Evolutionary conservation across 2,329 filamentous ascomycete species (phyloP), one percentile per base, ranked within the genome.

Genomic region (Fusarium chlamydosporum): DNA sequence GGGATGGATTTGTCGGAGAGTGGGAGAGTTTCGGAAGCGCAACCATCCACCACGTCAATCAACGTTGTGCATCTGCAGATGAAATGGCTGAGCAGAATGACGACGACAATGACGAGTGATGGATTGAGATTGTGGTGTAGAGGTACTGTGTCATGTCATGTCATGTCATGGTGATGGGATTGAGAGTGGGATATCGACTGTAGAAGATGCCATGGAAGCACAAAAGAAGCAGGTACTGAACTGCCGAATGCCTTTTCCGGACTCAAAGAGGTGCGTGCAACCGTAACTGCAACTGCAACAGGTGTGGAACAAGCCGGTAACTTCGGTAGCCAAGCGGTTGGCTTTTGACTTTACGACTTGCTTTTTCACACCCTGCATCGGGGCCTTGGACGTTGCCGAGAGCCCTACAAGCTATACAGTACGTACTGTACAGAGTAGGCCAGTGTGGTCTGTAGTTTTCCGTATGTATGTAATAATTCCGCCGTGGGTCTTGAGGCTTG

Each of bases 181-280:
- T 29, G 37, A 23, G 4, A 23, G 23, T 51, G 34, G 18, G 35
- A 31, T 38, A 26, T 7, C 7, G 31, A 26, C 4, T 20, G 20
- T 48, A 40, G 52, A 65, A 65, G 33, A 23, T 41, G 46, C 16
- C 26, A 42, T 60, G 42, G 65, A 68, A 68, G 65, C 65, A 56
- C 51, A 16, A 57, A 43, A 66, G 61, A 69, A 68, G 67, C 53
- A 69, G 67, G 61, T 56, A 59, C 48, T 35, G 52, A 69, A 70
- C 62, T 69, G 62, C 67, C 67, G 67, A 67, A 58, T 50, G 18
- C 43, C 29, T 43, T 38, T 52, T 51, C 66, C 63, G 65, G 47
- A 29, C 57, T 9, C 38, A 50, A 55, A 26, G 40, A 7, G 29
- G 29, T 29, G 52, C 23, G 23, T 23, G 23, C 23, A 23, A 23